Evolutionary conservation across 345 rosid genomes (phyloP).

Genomic region (Eucalyptus guilfoylei): DNA sequence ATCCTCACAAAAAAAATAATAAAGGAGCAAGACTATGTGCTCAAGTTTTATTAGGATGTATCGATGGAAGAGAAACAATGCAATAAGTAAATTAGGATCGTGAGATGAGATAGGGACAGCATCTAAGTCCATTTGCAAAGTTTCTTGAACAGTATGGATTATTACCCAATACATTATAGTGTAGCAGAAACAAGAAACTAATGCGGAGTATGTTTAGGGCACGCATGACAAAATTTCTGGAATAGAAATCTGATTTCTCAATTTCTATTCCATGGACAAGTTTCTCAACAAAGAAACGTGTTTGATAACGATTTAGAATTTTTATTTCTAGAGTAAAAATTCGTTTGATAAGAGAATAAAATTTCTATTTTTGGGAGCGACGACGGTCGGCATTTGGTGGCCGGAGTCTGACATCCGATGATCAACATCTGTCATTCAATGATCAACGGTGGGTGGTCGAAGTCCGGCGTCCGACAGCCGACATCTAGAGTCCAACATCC

Average conservation of each 20-base stretch:
- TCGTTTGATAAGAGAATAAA: no score
- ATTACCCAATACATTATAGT: no score
- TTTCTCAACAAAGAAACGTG: no score
- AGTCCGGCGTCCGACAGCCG: accelerated
- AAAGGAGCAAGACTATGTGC: background rate
- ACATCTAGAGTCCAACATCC: no score
- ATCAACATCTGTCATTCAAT: no score
- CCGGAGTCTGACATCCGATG: accelerated
- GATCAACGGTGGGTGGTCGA: no score
- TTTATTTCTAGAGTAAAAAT: no score
- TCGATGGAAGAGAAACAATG: background rate
- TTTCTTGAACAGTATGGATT: background rate
- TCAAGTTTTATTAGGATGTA: background rate
- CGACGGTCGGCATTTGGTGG: accelerated
- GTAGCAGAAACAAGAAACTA: no score
- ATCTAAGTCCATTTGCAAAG: background rate
- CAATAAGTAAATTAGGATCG: background rate
- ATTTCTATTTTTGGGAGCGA: accelerated
- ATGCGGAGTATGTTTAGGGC: background rate
- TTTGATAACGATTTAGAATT: accelerated
- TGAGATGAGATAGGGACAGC: background rate
- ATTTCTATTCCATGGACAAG: no score
- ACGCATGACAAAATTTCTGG: accelerated
- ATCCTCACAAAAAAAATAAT: no score
- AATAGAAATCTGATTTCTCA: no score